Percentiles rank a stretch among this genome's conserved stretches.
phyloP scores from a whole-genome alignment of 371 early-diverging fungal species.

The Chytridium lagenaria region DNA sequence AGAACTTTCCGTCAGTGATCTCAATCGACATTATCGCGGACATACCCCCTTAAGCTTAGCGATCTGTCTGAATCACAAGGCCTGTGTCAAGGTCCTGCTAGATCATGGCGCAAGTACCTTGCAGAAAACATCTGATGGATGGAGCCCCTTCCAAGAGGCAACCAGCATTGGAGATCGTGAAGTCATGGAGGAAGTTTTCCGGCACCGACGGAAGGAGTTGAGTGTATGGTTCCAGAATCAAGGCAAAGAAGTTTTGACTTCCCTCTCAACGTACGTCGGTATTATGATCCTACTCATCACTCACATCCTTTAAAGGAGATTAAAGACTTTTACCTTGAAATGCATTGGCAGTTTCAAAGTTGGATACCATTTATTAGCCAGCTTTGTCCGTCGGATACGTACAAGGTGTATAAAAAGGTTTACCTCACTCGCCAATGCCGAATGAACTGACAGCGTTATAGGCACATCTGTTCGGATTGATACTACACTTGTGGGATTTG shows the following conservation, averaged over 20 bases:
- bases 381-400: conserved; percentile 50
- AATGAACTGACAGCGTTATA: not conserved
- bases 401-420: conserved; percentile 49
- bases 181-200: conserved; percentile 41
- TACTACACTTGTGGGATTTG: conserved; percentile 59
- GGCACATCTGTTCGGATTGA: conserved; percentile 52
- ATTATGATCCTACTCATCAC: not conserved
- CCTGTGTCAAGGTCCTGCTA: conserved; percentile 44
- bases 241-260: conserved; percentile 41
- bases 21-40: conserved; percentile 35
- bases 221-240: conserved; percentile 44
- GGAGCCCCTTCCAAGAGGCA: conserved; percentile 59
- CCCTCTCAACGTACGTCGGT: conserved; percentile 48
- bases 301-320: conserved; percentile 38
- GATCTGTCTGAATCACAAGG: conserved; percentile 40
- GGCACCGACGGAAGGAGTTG: conserved; percentile 40
- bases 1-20: not conserved
- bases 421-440: not conserved
- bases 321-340: conserved; percentile 51
- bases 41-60: conserved; percentile 58
- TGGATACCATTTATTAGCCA: conserved; percentile 51
- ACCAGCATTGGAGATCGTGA: conserved; percentile 50
- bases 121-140: conserved; percentile 44
- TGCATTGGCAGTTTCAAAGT: conserved; percentile 52
- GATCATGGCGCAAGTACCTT: conserved; percentile 46